Percentiles rank a stretch among this genome's conserved stretches.
Evolutionary conservation across 2,329 filamentous ascomycete species (phyloP).

Genomic region (Phaeomoniella chlamydospora): DNA sequence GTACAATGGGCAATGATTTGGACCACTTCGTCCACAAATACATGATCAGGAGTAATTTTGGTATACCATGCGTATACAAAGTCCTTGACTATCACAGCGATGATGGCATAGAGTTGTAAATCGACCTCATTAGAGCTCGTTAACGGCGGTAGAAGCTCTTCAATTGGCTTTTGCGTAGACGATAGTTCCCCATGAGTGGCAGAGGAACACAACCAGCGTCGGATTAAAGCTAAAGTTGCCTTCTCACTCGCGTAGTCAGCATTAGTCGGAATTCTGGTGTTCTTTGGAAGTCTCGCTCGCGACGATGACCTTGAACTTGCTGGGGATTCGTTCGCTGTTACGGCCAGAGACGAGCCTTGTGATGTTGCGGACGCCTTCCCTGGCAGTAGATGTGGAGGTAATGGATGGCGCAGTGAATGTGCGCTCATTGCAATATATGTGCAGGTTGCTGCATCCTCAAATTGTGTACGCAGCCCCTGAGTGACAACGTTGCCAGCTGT

Average conservation of each 20-base stretch:
- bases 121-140: conserved; percentile 93
- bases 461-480: neutral
- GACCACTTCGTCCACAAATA: conserved; percentile 75
- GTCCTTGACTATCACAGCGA: conserved; percentile 78
- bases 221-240: conserved; percentile 67
- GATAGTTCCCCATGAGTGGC: conserved; percentile 33
- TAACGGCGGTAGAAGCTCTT: conserved; percentile 74
- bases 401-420: conserved; percentile 7
- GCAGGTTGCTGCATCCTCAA: neutral
- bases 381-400: conserved; percentile 13
- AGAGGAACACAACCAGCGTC: conserved; percentile 69
- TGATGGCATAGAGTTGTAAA: conserved; percentile 79
- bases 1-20: conserved; percentile 89
- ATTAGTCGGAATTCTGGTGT: conserved; percentile 12
- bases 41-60: conserved; percentile 80
- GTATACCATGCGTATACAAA: conserved; percentile 89
- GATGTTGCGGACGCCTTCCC: conserved; percentile 20
- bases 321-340: conserved; percentile 15
- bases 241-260: conserved; percentile 52
- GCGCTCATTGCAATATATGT: conserved; percentile 10
- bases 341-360: conserved; percentile 7
- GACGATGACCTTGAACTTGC: conserved; percentile 16
- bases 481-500: neutral
- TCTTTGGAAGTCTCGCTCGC: conserved; percentile 14
- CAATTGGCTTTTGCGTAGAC: conserved; percentile 52